Percentiles rank a stretch among this genome's conserved stretches.
These are phyloP conservation scores for Areca catechu DNA, from an alignment of 176 grass and related monocot genomes.

Conservation along the genomic window DNA sequence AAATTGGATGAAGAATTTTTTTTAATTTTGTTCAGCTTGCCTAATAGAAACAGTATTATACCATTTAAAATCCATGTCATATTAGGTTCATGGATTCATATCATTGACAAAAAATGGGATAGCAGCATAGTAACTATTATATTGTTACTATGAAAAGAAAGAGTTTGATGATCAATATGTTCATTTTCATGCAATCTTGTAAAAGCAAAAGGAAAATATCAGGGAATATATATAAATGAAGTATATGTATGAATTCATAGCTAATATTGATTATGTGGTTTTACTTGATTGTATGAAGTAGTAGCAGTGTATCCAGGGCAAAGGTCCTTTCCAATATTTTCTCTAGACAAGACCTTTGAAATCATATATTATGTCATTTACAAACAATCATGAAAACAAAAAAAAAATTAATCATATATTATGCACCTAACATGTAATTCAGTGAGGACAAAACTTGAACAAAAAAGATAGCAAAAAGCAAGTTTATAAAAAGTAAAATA, in stretches of 20 bases:
- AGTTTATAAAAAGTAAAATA: too few relatives aligned
- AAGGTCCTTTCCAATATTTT: constrained; percentile 62
- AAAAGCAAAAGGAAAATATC: not conserved
- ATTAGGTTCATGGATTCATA: too few relatives aligned
- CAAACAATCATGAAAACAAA: too few relatives aligned
- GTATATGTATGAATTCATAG: constrained; percentile 20
- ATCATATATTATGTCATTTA: constrained; percentile 31
- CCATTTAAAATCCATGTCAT: too few relatives aligned
- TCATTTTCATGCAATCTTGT: constrained; percentile 1
- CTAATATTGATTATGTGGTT: constrained; percentile 60
- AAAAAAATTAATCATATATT: too few relatives aligned
- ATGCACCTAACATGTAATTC: constrained; percentile 17
- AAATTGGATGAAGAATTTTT: too few relatives aligned
- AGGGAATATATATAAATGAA: too few relatives aligned
- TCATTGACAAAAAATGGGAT: not conserved
- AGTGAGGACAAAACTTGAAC: constrained; percentile 7
- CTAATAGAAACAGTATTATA: too few relatives aligned
- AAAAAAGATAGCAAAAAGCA: not conserved
- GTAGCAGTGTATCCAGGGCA: constrained; percentile 90
- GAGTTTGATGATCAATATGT: constrained; percentile 1
- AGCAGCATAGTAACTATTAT: constrained; percentile 1
- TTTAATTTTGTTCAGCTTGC: too few relatives aligned
- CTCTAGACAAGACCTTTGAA: constrained; percentile 60
- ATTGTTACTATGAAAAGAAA: not conserved
- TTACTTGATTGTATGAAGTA: constrained; percentile 82